Conservation (phyloP, 1,139 yeast genomes). For the Suhomyces kunorum region DNA sequence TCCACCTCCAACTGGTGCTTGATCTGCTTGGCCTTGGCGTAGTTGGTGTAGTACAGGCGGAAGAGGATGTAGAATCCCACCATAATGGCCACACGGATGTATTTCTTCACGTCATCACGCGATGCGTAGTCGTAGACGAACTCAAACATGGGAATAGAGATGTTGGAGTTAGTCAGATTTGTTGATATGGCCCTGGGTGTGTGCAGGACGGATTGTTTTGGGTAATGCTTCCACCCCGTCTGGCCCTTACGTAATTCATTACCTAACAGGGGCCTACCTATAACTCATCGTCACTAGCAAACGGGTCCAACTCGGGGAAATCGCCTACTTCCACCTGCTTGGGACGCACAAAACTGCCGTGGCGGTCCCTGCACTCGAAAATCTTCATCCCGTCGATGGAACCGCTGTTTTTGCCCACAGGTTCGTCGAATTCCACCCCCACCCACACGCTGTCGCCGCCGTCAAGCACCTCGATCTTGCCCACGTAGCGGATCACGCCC, state of each 20-base stretch:
- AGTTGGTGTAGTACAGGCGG: slow-evolving; percentile 40
- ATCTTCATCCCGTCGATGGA: slow-evolving; percentile 33
- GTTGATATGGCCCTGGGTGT: slow-evolving; percentile 2
- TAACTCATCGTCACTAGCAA: slow-evolving; percentile 40
- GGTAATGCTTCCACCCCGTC: too few relatives aligned
- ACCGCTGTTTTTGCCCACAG: slow-evolving; percentile 50
- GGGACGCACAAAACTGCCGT: slow-evolving; percentile 56
- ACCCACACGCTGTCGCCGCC: slow-evolving; percentile 44
- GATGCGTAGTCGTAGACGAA: slow-evolving; percentile 41
- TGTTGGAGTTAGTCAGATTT: background rate
- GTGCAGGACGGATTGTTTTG: too few relatives aligned
- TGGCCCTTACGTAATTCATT: background rate
- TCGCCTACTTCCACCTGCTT: slow-evolving; percentile 54
- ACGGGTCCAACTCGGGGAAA: slow-evolving; percentile 47
- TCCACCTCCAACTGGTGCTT: slow-evolving; percentile 52
- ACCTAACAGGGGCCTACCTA: slow-evolving; percentile 5
- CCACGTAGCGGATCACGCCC: slow-evolving; percentile 70
- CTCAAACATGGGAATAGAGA: slow-evolving; percentile 29
- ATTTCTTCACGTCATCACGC: slow-evolving; percentile 36
- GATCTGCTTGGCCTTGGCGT: slow-evolving; percentile 54
- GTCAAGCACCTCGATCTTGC: slow-evolving; percentile 62
- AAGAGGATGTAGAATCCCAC: slow-evolving; percentile 40
- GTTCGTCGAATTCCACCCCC: slow-evolving; percentile 52
- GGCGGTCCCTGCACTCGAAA: slow-evolving; percentile 40
- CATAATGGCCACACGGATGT: slow-evolving; percentile 38